phyloP scores from a whole-genome alignment of 2,329 filamentous ascomycete genomes.

The Colletotrichum tabaci region DNA sequence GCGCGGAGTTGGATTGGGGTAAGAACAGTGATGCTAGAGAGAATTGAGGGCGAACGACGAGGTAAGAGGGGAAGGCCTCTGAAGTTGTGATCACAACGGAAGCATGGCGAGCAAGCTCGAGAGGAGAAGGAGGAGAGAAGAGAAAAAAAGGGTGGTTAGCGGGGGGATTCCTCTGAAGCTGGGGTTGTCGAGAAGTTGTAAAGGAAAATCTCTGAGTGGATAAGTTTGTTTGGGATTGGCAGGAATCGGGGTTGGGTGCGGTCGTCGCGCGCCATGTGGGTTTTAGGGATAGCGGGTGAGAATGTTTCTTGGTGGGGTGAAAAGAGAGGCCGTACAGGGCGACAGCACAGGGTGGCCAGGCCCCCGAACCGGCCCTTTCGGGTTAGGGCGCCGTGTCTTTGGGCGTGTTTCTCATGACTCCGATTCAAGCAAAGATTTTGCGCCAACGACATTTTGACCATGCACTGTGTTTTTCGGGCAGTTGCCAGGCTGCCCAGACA shows the following conservation, averaged over 20 bases:
- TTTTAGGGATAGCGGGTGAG: conserved; percentile 29
- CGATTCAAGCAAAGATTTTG: conserved; percentile 32
- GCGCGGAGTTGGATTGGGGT: conserved; percentile 21
- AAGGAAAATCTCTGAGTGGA: conserved; percentile 43
- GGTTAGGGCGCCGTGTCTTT: conserved; percentile 21
- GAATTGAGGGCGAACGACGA: conserved; percentile 22
- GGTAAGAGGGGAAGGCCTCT: conserved; percentile 35
- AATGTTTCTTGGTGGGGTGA: conserved; percentile 37
- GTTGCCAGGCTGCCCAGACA: conserved; percentile 26
- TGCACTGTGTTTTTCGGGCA: conserved; percentile 29
- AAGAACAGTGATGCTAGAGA: conserved; percentile 16
- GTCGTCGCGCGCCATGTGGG: conserved; percentile 33
- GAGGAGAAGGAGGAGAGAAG: conserved; percentile 22
- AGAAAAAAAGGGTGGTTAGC: conserved; percentile 26
- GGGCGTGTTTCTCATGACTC: conserved; percentile 33
- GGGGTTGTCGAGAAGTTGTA: conserved; percentile 43
- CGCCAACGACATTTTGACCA: conserved; percentile 25
- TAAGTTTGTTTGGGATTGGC: conserved; percentile 42
- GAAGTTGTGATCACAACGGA: conserved; percentile 38
- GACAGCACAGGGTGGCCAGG: conserved; percentile 17
- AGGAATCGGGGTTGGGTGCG: conserved; percentile 40
- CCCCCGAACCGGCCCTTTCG: conserved; percentile 15
- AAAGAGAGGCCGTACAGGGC: conserved; percentile 7
- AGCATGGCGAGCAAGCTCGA: conserved; percentile 39
- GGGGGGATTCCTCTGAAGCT: conserved; percentile 36